Base-by-base conservation (phyloP, 2,329 filamentous ascomycete species). In the Mycosphaerella sp. region DNA sequence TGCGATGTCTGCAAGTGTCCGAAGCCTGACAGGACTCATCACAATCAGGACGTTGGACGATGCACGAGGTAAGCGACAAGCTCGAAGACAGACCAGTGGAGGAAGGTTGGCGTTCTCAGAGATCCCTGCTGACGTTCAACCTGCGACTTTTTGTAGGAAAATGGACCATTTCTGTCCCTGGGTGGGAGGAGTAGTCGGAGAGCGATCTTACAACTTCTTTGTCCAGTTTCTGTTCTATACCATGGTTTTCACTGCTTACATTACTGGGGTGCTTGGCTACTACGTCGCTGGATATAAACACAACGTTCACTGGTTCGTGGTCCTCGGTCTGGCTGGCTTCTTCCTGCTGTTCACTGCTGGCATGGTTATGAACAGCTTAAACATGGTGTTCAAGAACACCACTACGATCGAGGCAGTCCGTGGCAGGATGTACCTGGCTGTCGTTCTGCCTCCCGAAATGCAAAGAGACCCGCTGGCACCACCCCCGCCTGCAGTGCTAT, bases 111-210 rank as follows among this genome's bases (percentile, higher is more conserved):
- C 26, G 26, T 29, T 6, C 6, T 29, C 26, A 29, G 26, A 29
- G 26, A 29, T 29, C 3, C 26, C 5, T 29, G 26, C 26, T 29
- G 26, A 29, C 26, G 5, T 7, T 29, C 26, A 29, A 29, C 26
- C 26, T 29, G 26, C 26, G 3, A 29, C 26, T 29, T 29, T 29
- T 29, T 29, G 26, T 29, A 29, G 26, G 40, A 93, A 93, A 65
- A 93, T 96, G 86, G 92, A 97, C 59, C 92, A 97, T 67, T 93
- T 91, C 65, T 98, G 93, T 66, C 93, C 92, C 0, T 97, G 84
- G 82, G 91, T 95, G n/a, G 92, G 92, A 3, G 93, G 92, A 21
- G 87, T 95, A 60, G 84, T 98, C 8, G 86, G 84, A 0, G 91
- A 96, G 69, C 49, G 60, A 1, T 76, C 85, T 2, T 91, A 92